Percentiles rank a stretch among this genome's conserved stretches.
Conservation (phyloP, 257 asterid genomes). For the Nyctanthes arbortristis region DNA sequence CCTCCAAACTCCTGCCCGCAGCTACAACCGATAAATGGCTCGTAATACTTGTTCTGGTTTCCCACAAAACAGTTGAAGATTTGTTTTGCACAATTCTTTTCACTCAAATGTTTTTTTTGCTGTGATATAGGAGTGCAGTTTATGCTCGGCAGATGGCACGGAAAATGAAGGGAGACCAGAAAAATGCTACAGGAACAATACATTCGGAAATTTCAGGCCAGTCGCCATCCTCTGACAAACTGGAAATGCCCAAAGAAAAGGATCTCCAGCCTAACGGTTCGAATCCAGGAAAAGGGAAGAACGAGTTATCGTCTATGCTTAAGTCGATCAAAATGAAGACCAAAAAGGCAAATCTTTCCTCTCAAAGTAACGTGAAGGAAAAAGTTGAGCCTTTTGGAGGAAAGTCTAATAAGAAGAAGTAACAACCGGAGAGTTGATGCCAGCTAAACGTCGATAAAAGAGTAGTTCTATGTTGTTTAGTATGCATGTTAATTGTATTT, state of each 20-base stretch:
- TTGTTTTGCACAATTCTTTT: neutral
- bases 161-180: conserved; percentile 27
- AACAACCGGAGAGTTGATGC: conserved; percentile 2
- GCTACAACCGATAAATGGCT: neutral
- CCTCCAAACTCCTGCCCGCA: neutral
- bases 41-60: neutral
- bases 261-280: conserved; percentile 16
- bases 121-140: conserved; percentile 49
- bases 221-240: neutral
- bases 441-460: neutral
- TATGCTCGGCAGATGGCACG: conserved; percentile 45
- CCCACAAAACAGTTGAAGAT: neutral
- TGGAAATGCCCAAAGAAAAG: conserved; percentile 21
- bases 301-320: conserved; percentile 48
- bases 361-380: conserved; percentile 29
- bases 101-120: neutral
- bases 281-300: conserved; percentile 37
- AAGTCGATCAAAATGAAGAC: conserved; percentile 63
- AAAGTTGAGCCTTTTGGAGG: conserved; percentile 12
- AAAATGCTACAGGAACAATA: conserved; percentile 13
- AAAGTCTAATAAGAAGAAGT: conserved; percentile 20
- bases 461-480: neutral
- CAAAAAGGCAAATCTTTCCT: conserved; percentile 33
- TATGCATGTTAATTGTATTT: neutral
- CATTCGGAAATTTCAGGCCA: conserved; percentile 10